Evolutionary conservation across 208 protist genomes (phyloP).

Genomic region (Leishmania gerbilli): DNA sequence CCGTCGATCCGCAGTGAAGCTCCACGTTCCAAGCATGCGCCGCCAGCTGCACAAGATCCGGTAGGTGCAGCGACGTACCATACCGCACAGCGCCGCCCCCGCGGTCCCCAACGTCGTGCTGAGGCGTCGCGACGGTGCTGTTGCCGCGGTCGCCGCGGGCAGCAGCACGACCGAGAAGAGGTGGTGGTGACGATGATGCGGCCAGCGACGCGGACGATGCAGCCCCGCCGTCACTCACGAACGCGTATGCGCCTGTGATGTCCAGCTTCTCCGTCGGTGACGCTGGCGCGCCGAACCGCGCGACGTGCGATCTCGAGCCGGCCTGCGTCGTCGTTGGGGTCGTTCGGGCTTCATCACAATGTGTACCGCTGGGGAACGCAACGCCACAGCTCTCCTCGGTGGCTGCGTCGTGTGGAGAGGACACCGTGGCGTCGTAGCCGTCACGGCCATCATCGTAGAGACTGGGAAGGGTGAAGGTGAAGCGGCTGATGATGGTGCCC

Average conservation of each 20-base stretch:
- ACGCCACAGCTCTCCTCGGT: not conserved
- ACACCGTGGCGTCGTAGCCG: not conserved
- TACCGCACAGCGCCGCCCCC: not conserved
- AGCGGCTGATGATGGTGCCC: conserved; percentile 18
- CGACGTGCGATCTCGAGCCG: not conserved
- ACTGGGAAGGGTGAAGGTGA: conserved; percentile 1
- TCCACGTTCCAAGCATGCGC: conserved; percentile 35
- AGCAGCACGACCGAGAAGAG: not conserved
- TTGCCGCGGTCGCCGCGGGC: not conserved
- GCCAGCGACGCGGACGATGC: not conserved
- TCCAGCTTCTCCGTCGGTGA: not conserved
- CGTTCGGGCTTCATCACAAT: not conserved
- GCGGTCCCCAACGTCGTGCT: not conserved
- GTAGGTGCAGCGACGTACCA: not conserved
- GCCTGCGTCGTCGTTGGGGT: not conserved
- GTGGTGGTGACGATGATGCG: not conserved
- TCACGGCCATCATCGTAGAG: not conserved
- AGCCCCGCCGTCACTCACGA: not conserved
- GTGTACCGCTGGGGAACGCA: not conserved
- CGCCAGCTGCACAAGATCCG: conserved; percentile 3
- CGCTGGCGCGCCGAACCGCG: not conserved
- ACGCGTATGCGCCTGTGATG: conserved; percentile 15
- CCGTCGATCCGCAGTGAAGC: conserved; percentile 12
- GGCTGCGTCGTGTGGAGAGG: conserved; percentile 3
- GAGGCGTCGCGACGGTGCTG: not conserved